phyloP scores from a whole-genome alignment of 208 protist genomes.

The Trypanosoma congolense region DNA sequence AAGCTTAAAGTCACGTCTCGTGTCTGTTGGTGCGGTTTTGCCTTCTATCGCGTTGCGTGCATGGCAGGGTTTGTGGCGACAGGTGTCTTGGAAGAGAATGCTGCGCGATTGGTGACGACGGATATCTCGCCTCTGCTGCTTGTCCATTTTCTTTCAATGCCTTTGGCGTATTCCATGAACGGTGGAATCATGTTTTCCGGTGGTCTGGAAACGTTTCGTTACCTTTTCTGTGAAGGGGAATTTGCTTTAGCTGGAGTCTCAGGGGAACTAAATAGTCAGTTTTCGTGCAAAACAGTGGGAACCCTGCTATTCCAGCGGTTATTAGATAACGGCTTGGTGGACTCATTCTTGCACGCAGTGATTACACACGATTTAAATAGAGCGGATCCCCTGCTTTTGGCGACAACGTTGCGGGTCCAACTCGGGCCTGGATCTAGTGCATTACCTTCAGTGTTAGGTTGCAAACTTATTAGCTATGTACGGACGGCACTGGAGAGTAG shows the following conservation, averaged over 20 bases:
- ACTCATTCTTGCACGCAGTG: slow-evolving; percentile 13
- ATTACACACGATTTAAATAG: slow-evolving; percentile 12
- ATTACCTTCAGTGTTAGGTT: slow-evolving; percentile 6
- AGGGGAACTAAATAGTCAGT: background rate
- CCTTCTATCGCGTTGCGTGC: background rate
- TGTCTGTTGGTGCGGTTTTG: background rate
- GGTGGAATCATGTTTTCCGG: background rate
- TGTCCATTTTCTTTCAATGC: slow-evolving; percentile 9
- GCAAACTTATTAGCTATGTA: slow-evolving; percentile 6
- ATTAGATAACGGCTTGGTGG: slow-evolving; percentile 2
- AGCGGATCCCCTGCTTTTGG: slow-evolving; percentile 6
- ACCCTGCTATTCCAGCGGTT: slow-evolving; percentile 9
- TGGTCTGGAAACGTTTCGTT: slow-evolving; percentile 16
- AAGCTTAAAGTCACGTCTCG: background rate
- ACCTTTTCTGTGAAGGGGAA: slow-evolving; percentile 7
- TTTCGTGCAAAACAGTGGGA: slow-evolving; percentile 10
- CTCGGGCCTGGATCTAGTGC: background rate
- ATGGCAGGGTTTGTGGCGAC: slow-evolving; percentile 9
- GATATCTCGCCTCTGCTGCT: slow-evolving; percentile 9
- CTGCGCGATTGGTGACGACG: slow-evolving; percentile 1
- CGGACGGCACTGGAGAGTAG: background rate
- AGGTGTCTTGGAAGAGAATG: background rate
- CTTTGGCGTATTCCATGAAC: slow-evolving; percentile 7
- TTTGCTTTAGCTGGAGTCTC: background rate
- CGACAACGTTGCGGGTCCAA: background rate